Conservation (phyloP, 371 early-diverging fungal genomes). For the Basidiobolus heterosporus region DNA sequence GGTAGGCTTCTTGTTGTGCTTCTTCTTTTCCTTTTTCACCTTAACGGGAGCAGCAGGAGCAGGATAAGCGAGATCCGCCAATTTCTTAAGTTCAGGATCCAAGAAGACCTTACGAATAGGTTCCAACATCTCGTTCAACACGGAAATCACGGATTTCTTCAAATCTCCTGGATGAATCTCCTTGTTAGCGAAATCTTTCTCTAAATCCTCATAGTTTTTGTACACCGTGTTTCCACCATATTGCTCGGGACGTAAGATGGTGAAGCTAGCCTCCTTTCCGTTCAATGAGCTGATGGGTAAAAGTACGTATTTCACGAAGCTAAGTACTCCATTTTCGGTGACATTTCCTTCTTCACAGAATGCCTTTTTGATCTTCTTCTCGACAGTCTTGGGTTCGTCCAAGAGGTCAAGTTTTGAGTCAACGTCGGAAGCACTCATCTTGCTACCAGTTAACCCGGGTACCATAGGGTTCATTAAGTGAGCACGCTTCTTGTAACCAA, state of each 20-base stretch:
- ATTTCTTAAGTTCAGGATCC: constrained; percentile 36
- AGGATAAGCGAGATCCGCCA: constrained; percentile 54
- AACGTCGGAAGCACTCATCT: constrained; percentile 97
- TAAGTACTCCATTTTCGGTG: constrained; percentile 82
- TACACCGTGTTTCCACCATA: constrained; percentile 74
- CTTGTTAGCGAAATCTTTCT: constrained; percentile 73
- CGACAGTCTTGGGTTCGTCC: constrained; percentile 72
- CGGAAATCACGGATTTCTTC: constrained; percentile 74
- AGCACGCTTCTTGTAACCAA: constrained; percentile 95
- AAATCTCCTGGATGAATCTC: constrained; percentile 94
- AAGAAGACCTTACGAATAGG: constrained; percentile 75
- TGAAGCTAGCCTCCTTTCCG: constrained; percentile 39
- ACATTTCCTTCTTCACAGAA: constrained; percentile 98
- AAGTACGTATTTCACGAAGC: constrained; percentile 79
- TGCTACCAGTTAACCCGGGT: constrained; percentile 88
- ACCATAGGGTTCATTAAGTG: constrained; percentile 99
- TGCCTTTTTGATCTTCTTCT: constrained; percentile 89
- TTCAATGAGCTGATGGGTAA: constrained; percentile 64
- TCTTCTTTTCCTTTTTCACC: constrained; percentile 24
- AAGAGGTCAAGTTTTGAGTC: constrained; percentile 96
- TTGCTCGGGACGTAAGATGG: constrained; percentile 64
- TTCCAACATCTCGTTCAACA: constrained; percentile 74
- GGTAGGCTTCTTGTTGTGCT: constrained; percentile 7
- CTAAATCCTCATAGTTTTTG: constrained; percentile 53
- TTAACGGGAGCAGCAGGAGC: constrained; percentile 17